Conservation (phyloP, 345 rosid species). For the Citrus australasica region DNA sequence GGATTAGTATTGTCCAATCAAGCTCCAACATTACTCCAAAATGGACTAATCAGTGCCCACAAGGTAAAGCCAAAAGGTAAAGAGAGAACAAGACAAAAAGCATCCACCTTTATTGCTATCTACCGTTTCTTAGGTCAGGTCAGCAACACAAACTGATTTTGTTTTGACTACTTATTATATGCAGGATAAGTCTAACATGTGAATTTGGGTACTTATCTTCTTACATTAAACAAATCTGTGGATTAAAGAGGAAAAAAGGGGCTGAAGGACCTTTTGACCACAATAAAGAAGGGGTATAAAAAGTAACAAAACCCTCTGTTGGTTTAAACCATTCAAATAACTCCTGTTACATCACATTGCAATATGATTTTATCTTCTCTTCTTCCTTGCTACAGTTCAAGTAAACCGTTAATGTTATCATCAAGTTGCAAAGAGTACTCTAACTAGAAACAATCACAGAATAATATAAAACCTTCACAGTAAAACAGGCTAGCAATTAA, state of each 20-base stretch:
- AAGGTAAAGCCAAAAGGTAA: not conserved
- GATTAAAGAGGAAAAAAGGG: not conserved
- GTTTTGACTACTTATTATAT: not conserved
- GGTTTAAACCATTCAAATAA: slow-evolving; percentile 5
- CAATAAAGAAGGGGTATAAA: not conserved
- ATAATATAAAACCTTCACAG: not conserved
- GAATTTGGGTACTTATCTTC: not conserved
- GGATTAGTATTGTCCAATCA: not conserved
- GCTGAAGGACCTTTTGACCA: not conserved
- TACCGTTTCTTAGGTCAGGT: not conserved
- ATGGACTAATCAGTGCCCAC: not conserved
- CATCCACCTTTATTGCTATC: not conserved
- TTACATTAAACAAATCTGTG: not conserved
- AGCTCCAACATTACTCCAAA: not conserved
- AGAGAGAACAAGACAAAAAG: not conserved
- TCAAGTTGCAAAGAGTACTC: not conserved
- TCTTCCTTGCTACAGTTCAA: not conserved
- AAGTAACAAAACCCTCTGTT: not conserved
- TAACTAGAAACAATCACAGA: not conserved
- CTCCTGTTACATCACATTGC: no score
- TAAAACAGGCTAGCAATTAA: not conserved
- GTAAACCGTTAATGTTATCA: not conserved
- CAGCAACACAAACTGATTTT: not conserved
- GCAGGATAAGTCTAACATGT: no score
- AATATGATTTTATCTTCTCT: not conserved